Percentiles rank a stretch among this genome's conserved stretches.
These are phyloP conservation scores for Fusarium gaditjirri DNA, from an alignment of 2,329 filamentous ascomycete genomes.

Conservation along the genomic window DNA sequence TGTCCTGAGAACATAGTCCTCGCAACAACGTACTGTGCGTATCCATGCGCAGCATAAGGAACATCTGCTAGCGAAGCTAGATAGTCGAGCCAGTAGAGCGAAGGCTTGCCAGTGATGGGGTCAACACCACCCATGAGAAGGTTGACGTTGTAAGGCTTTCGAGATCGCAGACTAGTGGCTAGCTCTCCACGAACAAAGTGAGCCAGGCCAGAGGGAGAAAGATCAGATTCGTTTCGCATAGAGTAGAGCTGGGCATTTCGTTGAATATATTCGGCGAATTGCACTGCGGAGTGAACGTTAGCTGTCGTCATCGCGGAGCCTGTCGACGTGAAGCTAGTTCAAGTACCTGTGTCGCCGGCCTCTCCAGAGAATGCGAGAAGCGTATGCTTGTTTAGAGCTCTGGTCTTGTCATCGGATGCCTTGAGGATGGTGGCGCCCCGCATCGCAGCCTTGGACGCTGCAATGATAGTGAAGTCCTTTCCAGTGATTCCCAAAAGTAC, in stretches of 20 bases:
- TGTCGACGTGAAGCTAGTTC: not conserved
- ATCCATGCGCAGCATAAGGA: slow-evolving; percentile 96
- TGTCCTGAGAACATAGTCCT: not conserved
- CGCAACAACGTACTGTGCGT: slow-evolving; percentile 81
- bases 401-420: slow-evolving; percentile 95
- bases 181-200: slow-evolving; percentile 95
- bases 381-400: slow-evolving; percentile 90
- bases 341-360: slow-evolving; percentile 88
- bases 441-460: slow-evolving; percentile 98
- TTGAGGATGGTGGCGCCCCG: slow-evolving; percentile 97
- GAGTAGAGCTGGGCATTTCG: slow-evolving; percentile 98
- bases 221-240: slow-evolving; percentile 95
- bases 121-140: slow-evolving; percentile 94
- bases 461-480: slow-evolving; percentile 99
- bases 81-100: slow-evolving; percentile 97
- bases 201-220: slow-evolving; percentile 88
- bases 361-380: slow-evolving; percentile 96
- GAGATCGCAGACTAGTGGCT: slow-evolving; percentile 87
- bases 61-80: slow-evolving; percentile 87
- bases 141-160: slow-evolving; percentile 97
- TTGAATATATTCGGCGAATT: slow-evolving; percentile 99
- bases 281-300: slow-evolving; percentile 68
- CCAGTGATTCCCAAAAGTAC: slow-evolving; percentile 97
- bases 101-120: slow-evolving; percentile 88
- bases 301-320: slow-evolving; percentile 23